Percentiles rank a stretch among this genome's conserved stretches.
phyloP scores from a whole-genome alignment of 768 basidiomycete species.

The Leccinum variicolor region DNA sequence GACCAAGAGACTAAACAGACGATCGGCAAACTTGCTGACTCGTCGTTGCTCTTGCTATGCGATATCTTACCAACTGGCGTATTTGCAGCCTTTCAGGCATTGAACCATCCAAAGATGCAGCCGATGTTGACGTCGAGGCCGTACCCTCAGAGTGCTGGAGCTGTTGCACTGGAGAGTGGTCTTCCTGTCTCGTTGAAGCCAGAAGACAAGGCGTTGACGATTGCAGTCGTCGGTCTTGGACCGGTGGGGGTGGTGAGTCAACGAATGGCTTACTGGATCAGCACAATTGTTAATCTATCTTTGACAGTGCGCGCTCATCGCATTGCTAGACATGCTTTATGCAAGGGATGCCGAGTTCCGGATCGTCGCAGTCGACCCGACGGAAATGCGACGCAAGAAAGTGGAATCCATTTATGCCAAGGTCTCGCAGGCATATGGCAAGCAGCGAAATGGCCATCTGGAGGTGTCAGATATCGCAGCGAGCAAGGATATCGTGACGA shows the following conservation, averaged over 20 bases:
- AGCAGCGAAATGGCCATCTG: constrained; percentile 39
- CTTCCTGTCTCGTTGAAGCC: constrained; percentile 30
- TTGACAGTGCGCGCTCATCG: constrained; percentile 55
- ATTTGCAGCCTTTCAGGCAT: constrained; percentile 68
- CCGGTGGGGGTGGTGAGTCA: constrained; percentile 66
- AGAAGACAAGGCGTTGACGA: constrained; percentile 51
- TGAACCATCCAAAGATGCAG: constrained; percentile 68
- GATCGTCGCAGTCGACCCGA: constrained; percentile 64
- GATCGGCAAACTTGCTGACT: constrained; percentile 49
- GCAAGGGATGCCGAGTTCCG: constrained; percentile 44
- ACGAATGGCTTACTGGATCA: not conserved
- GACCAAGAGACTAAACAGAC: constrained; percentile 33
- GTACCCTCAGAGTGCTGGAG: constrained; percentile 45
- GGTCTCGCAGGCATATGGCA: constrained; percentile 40
- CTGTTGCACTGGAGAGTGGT: constrained; percentile 2
- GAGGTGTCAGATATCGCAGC: constrained; percentile 49
- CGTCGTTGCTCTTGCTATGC: constrained; percentile 65
- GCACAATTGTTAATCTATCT: not conserved
- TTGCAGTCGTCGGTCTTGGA: constrained; percentile 73
- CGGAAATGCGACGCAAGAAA: constrained; percentile 55
- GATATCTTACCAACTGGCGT: constrained; percentile 81
- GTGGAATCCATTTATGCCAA: constrained; percentile 53
- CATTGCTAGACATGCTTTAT: constrained; percentile 58
- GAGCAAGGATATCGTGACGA: constrained; percentile 44
- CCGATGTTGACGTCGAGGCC: constrained; percentile 56